Conservation (phyloP, 2,329 filamentous ascomycete genomes). For the Ciborinia camelliae region DNA sequence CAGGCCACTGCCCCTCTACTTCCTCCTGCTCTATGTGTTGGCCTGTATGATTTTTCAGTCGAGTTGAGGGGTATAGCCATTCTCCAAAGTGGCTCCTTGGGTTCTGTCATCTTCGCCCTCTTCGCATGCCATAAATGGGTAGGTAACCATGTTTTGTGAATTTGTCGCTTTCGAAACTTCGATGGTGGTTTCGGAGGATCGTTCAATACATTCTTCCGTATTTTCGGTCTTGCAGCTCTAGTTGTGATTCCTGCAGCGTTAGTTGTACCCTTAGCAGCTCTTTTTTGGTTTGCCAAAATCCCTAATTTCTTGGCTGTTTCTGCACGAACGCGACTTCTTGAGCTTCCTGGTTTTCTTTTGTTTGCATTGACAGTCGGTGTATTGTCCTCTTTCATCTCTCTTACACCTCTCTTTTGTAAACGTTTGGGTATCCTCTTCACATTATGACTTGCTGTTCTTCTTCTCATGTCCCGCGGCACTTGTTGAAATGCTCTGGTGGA, state of each 20-base stretch:
- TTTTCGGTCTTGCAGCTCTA: constrained; percentile 56
- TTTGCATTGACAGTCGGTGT: constrained; percentile 72
- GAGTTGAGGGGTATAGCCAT: constrained; percentile 83
- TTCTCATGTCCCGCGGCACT: constrained; percentile 77
- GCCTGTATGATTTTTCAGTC: constrained; percentile 83
- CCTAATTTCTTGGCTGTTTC: constrained; percentile 73
- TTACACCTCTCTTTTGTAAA: constrained; percentile 64
- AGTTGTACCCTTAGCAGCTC: constrained; percentile 42
- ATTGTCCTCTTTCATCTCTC: constrained; percentile 84
- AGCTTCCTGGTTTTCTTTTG: constrained; percentile 58
- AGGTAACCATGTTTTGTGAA: constrained; percentile 88
- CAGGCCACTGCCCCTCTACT: constrained; percentile 77
- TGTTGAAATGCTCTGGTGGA: constrained; percentile 81
- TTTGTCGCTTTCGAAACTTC: constrained; percentile 81
- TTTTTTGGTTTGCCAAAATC: constrained; percentile 56
- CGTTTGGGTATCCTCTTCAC: constrained; percentile 81
- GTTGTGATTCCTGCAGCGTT: constrained; percentile 37
- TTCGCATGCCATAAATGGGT: constrained; percentile 95
- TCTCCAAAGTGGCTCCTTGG: constrained; percentile 79
- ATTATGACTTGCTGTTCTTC: constrained; percentile 93
- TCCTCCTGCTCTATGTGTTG: constrained; percentile 76
- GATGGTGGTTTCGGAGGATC: constrained; percentile 56
- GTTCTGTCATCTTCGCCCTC: constrained; percentile 80
- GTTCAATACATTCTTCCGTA: constrained; percentile 67
- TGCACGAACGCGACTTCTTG: constrained; percentile 60